These are phyloP conservation scores for Syncephalastrum sp. DNA, from an alignment of 371 early-diverging fungal genomes.

Conservation along the genomic window DNA sequence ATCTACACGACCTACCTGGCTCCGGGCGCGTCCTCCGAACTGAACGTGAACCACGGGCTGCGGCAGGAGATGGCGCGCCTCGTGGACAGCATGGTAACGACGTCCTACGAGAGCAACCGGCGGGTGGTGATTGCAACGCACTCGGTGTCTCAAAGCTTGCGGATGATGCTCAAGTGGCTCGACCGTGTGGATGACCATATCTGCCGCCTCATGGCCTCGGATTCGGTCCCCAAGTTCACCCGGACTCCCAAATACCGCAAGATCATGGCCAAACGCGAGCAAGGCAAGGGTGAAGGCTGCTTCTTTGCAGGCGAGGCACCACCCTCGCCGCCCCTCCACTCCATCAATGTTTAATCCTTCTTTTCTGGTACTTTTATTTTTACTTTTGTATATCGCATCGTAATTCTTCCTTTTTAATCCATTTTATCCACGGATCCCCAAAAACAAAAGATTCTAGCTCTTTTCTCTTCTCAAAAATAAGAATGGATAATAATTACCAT, in stretches of 20 bases:
- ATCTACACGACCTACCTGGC: constrained; percentile 66
- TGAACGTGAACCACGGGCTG: constrained; percentile 57
- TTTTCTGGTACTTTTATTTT: too few relatives aligned
- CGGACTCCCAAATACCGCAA: constrained; percentile 63
- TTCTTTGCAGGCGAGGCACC: too few relatives aligned
- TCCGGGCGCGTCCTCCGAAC: constrained; percentile 51
- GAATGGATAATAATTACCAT: too few relatives aligned
- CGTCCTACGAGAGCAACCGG: constrained; percentile 32
- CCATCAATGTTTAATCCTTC: too few relatives aligned
- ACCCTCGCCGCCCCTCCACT: too few relatives aligned
- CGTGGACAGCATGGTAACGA: constrained; percentile 42
- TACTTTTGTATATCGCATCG: too few relatives aligned
- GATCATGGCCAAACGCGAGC: constrained; percentile 15
- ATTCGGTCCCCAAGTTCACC: constrained; percentile 79
- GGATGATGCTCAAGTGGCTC: constrained; percentile 57
- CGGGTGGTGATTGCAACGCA: constrained; percentile 40
- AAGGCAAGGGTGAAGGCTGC: neutral
- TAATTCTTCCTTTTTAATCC: too few relatives aligned
- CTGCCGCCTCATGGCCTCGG: constrained; percentile 74
- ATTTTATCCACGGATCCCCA: too few relatives aligned
- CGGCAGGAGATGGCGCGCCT: constrained; percentile 48
- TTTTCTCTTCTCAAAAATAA: too few relatives aligned
- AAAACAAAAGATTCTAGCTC: too few relatives aligned
- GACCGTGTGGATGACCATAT: constrained; percentile 69
- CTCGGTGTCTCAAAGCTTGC: constrained; percentile 36